phyloP scores from a whole-genome alignment of 306 rosid species.

The Hippophae rhamnoides region DNA sequence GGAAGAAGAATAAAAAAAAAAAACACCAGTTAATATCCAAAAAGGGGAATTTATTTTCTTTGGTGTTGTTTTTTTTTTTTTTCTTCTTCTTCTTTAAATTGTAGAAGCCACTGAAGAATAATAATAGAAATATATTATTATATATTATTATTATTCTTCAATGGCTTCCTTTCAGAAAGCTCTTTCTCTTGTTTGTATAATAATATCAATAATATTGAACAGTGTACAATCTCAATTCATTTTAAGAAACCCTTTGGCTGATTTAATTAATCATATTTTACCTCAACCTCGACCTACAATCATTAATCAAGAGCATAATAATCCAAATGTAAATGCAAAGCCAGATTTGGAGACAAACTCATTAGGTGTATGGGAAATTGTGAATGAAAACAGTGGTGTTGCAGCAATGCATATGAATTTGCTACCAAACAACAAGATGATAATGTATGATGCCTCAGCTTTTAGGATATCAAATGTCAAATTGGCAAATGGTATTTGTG shows the following conservation, averaged over 20 bases:
- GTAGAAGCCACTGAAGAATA: constrained; percentile 23
- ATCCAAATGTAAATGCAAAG: not conserved
- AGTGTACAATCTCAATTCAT: constrained; percentile 8
- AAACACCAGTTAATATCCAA: not conserved
- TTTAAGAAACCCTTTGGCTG: not conserved
- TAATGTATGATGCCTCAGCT: constrained; percentile 46
- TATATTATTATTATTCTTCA: constrained; percentile 6
- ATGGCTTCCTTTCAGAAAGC: constrained; percentile 34
- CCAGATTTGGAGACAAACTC: constrained; percentile 16
- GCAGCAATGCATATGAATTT: constrained; percentile 70
- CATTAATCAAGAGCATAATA: not conserved
- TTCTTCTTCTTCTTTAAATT: not conserved
- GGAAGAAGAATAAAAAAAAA: not conserved
- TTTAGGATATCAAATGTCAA: constrained; percentile 40
- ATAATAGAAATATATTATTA: no score
- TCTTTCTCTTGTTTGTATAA: constrained; percentile 19
- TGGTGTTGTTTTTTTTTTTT: no score
- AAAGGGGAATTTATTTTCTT: no score
- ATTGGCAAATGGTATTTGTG: constrained; percentile 36
- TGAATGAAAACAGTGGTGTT: constrained; percentile 35
- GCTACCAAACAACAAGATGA: constrained; percentile 54
- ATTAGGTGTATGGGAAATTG: constrained; percentile 39
- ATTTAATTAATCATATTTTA: no score
- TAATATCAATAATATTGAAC: constrained; percentile 20
- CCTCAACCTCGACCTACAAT: not conserved